A percentile compares a stretch with the other conserved stretches of the same genome.
Evolutionary conservation across 2,329 filamentous ascomycete genomes (phyloP).

Genomic region (Ophiocordyceps camponoti-rufipedis): DNA sequence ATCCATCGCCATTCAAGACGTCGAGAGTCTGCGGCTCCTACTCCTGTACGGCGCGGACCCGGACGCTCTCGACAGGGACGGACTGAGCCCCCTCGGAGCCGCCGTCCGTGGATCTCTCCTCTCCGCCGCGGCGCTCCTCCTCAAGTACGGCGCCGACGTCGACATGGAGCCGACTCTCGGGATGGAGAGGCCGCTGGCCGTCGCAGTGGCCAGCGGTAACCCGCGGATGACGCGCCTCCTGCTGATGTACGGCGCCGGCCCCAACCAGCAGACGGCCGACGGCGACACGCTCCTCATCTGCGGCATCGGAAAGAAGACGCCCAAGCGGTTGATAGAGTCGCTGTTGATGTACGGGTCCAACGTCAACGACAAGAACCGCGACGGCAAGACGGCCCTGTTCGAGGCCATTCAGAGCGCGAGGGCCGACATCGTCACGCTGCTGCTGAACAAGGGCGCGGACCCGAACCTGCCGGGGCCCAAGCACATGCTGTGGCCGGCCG

Average conservation of each 20-base stretch:
- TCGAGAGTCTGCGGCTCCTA: slow-evolving; percentile 34
- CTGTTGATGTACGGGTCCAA: slow-evolving; percentile 42
- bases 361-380: slow-evolving; percentile 37
- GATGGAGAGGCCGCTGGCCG: slow-evolving; percentile 34
- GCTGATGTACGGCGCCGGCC: slow-evolving; percentile 41
- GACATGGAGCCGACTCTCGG: slow-evolving; percentile 31
- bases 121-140: slow-evolving; percentile 37
- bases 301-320: slow-evolving; percentile 39
- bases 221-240: slow-evolving; percentile 39
- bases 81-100: slow-evolving; percentile 30
- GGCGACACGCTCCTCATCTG: slow-evolving; percentile 43
- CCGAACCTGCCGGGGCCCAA: slow-evolving; percentile 52
- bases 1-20: slow-evolving; percentile 30
- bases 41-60: slow-evolving; percentile 38
- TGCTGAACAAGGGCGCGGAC: slow-evolving; percentile 39
- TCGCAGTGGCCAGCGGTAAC: slow-evolving; percentile 31
- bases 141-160: slow-evolving; percentile 46
- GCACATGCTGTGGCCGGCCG: slow-evolving; percentile 49
- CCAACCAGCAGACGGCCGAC: slow-evolving; percentile 31
- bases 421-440: slow-evolving; percentile 32
- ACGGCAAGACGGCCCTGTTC: slow-evolving; percentile 46
- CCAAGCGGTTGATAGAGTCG: slow-evolving; percentile 35
- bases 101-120: slow-evolving; percentile 33
- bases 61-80: slow-evolving; percentile 29
- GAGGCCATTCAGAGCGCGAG: slow-evolving; percentile 38